Conservation (phyloP, 164 flowering plant species). For the Vitis amurensis region DNA sequence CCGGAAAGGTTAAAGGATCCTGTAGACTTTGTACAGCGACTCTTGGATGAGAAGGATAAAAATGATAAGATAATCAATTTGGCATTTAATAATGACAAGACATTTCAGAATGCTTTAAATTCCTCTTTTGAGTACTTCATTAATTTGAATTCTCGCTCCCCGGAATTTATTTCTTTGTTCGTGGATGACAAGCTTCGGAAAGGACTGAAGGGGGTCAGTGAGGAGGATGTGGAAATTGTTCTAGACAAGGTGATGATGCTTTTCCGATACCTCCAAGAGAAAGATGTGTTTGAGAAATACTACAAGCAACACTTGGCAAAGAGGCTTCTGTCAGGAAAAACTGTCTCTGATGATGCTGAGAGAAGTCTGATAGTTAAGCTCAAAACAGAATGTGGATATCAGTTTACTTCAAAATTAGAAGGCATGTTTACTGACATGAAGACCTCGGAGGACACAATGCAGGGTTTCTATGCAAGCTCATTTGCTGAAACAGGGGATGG, state of each 20-base stretch:
- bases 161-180: constrained; percentile 60
- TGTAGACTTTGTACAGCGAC: constrained; percentile 86
- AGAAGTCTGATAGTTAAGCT: constrained; percentile 69
- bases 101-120: constrained; percentile 90
- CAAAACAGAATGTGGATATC: constrained; percentile 74
- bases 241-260: constrained; percentile 74
- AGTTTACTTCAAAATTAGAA: constrained; percentile 69
- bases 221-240: constrained; percentile 60
- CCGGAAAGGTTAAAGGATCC: constrained; percentile 90
- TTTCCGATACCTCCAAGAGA: constrained; percentile 50
- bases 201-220: constrained; percentile 60
- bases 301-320: constrained; percentile 69
- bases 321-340: constrained; percentile 57
- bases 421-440: constrained; percentile 52
- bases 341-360: constrained; percentile 74
- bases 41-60: constrained; percentile 80
- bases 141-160: constrained; percentile 56
- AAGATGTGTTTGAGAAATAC: constrained; percentile 65
- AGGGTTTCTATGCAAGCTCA: constrained; percentile 37
- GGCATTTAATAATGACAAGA: constrained; percentile 80
- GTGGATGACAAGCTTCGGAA: constrained; percentile 72
- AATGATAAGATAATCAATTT: constrained; percentile 67
- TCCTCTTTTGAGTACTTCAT: constrained; percentile 91
- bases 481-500: too few relatives aligned
- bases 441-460: constrained; percentile 44